Base-by-base conservation (phyloP, 345 rosid species). In the Salix purpurea region DNA sequence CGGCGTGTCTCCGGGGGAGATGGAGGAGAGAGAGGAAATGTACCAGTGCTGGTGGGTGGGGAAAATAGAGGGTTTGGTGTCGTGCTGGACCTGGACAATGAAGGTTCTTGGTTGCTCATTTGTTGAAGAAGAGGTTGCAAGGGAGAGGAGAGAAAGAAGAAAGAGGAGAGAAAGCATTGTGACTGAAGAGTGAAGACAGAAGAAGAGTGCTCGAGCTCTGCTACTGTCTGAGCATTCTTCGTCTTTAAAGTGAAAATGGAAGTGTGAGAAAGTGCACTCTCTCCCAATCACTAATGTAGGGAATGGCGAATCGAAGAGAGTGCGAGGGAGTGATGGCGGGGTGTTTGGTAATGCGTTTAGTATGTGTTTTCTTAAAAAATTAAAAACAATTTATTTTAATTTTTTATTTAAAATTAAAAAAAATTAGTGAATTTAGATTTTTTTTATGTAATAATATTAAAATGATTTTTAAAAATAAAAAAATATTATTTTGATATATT, bases 1-100 rank as follows among this genome's bases (percentile, higher is more conserved):
- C 65, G 71, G 34, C 23, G 65, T 1, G 46, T 52, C 39, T 4
- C 58, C 21, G 0, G 82, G n/a, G 78, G 77, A 44, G 36, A 80
- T 54, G 26, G 84, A 77, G 62, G 84, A 65, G 30, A 81, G 84
- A 30, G 80, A 70, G 62, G 84, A 74, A 16, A 40, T 52, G 64
- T 81, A 81, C 84, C 84, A 81, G 73, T 77, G 81, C 48, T 37
- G 54, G 75, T 65, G 84, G 52, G 77, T 78, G 26, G 84, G 77
- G 76, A 81, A 81, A 64, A 74, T 66, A 69, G 81, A 44, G 14
- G 84, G 84, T 14, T 73, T 81, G 26, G 81, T 48, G 34, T 81
- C 84, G 18, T 18, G 62, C 2, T 74, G 76, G 69, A 81, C 81
- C 44, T 73, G 62, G 62, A 81, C 65, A 2, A 81, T 74, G 84